A percentile compares a stretch with the other conserved stretches of the same genome.
phyloP scores from a whole-genome alignment of 1,139 yeast species.

The Arxiozyma telluris region DNA sequence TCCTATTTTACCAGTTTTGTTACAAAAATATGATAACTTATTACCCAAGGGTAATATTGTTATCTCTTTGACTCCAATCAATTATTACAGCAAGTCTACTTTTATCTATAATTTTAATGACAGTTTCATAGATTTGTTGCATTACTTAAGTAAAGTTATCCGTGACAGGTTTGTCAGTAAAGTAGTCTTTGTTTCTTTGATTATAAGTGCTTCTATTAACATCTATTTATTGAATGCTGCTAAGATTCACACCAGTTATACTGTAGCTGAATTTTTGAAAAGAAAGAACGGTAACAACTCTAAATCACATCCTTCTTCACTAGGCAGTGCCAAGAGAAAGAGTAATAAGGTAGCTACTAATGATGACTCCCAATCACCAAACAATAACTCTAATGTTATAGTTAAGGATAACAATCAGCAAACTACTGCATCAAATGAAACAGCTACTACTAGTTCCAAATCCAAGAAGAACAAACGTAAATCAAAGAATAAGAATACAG shows the following conservation, averaged over 20 bases:
- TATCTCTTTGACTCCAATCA: conserved; percentile 59
- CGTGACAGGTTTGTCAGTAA: conserved; percentile 78
- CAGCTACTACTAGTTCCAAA: background rate
- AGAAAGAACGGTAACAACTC: conserved; percentile 7
- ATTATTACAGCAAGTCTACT: conserved; percentile 62
- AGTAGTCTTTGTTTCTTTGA: conserved; percentile 61
- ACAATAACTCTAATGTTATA: background rate
- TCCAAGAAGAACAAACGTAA: conserved; percentile 2
- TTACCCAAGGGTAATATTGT: conserved; percentile 33
- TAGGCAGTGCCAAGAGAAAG: background rate
- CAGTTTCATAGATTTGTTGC: conserved; percentile 42
- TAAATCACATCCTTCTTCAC: background rate
- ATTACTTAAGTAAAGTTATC: conserved; percentile 58
- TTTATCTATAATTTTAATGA: conserved; percentile 61
- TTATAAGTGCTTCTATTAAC: conserved; percentile 69
- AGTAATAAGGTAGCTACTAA: background rate
- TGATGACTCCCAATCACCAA: background rate
- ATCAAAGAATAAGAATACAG: background rate
- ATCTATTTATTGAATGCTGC: conserved; percentile 75
- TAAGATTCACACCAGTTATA: conserved; percentile 41
- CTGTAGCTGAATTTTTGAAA: conserved; percentile 23
- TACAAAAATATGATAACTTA: conserved; percentile 11
- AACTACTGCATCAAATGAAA: background rate
- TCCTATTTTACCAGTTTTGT: conserved; percentile 21
- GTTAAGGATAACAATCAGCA: background rate